Evolutionary conservation across 768 basidiomycete species (phyloP), one percentile per base, ranked within the genome.

Genomic region (Suillus subalutaceus): DNA sequence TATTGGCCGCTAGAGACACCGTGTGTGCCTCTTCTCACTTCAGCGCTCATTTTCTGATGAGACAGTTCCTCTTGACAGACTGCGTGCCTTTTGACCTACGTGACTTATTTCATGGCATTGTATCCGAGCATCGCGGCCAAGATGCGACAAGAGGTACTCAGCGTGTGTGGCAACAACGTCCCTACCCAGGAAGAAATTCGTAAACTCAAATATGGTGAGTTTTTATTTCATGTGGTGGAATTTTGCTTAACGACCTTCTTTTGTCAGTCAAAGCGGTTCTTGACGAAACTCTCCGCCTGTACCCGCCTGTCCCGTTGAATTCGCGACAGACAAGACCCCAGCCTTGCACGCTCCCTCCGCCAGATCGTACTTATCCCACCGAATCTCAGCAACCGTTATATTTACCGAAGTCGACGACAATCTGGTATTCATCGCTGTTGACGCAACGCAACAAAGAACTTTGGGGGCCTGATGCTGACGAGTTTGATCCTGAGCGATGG

Each of bases 401-500:
- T 72, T 84, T 91, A 82, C 89, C 89, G 1, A 80, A 79, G 53
- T 73, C 76, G 26, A 88, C 88, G 2, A 80, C 79, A 0, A 83
- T 92, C 59, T 84, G 89, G 63, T 89, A 85, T 73, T 77, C 86
- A 30, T 84, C 88, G 0, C 76, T 91, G 40, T 78, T 92, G 48
- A 86, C 85, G 63, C 93, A 94, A 63, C 84, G 91, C 0, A 89
- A 88, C 69, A 80, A 81, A 53, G 82, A 79, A 20, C 77, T 92
- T 0, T 94, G 92, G 93, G 93, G 93, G 3, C 71, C 80, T 0
- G 90, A 93, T 67, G 91, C 92, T 0, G 84, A 91, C 71, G 83
- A 82, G n/a, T 95, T 93, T 73, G 85, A 90, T 64, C 91, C 91
- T 7, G 88, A 91, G 40, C 83, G 93, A 48, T 95, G 93, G 93